These are phyloP conservation scores for Somion occarium DNA, from an alignment of 1,284 basidiomycete species.

Conservation along the genomic window DNA sequence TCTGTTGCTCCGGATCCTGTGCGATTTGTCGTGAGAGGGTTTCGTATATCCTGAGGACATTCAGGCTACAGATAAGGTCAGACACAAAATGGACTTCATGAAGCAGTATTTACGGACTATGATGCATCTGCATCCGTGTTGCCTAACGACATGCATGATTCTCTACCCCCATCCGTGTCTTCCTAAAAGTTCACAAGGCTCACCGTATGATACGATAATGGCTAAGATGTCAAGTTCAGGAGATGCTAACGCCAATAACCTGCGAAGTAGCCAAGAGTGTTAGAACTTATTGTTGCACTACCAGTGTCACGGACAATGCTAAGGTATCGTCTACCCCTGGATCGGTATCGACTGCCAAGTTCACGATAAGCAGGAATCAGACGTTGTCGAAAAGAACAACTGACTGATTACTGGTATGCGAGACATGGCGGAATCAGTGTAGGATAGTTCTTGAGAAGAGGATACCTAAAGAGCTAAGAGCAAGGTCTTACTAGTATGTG, in stretches of 20 bases:
- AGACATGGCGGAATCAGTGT: not conserved
- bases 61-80: slow-evolving; percentile 41
- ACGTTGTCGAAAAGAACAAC: slow-evolving; percentile 18
- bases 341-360: slow-evolving; percentile 64
- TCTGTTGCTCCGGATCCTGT: slow-evolving; percentile 46
- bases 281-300: not conserved
- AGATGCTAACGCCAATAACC: slow-evolving; percentile 67
- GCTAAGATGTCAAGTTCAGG: slow-evolving; percentile 77
- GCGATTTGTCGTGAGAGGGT: slow-evolving; percentile 65
- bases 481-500: no score
- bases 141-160: slow-evolving; percentile 47
- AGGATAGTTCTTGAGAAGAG: no score
- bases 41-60: slow-evolving; percentile 78
- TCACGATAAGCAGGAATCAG: slow-evolving; percentile 7
- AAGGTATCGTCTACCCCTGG: slow-evolving; percentile 92
- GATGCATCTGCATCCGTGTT: slow-evolving; percentile 65
- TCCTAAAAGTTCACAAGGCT: no score
- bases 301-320: slow-evolving; percentile 45
- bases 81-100: not conserved
- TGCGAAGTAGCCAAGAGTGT: slow-evolving; percentile 4
- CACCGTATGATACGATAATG: slow-evolving; percentile 76
- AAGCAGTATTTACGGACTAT: slow-evolving; percentile 37
- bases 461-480: no score
- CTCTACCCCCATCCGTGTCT: not conserved
- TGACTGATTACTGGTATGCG: slow-evolving; percentile 54